These are phyloP conservation scores for Chaetomium strumarium DNA, from an alignment of 2,329 filamentous ascomycete species.

Conservation along the genomic window DNA sequence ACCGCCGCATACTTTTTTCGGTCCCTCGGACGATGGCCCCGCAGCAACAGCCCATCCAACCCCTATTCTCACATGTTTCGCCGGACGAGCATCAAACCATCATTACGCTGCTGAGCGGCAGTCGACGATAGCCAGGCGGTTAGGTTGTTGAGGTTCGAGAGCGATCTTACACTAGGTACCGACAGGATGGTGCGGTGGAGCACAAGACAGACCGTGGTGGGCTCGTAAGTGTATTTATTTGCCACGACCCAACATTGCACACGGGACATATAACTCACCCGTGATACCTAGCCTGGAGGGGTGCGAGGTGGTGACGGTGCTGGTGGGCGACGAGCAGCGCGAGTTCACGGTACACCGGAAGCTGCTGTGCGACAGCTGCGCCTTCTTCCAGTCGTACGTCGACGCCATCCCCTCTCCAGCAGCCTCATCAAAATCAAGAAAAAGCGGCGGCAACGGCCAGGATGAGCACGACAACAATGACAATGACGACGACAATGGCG, in stretches of 20 bases:
- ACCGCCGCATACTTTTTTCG: neutral
- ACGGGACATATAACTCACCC: neutral
- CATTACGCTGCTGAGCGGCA: neutral
- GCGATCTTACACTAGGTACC: neutral
- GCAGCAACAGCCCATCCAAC: neutral
- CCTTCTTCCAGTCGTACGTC: slow-evolving; percentile 44
- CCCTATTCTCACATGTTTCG: neutral
- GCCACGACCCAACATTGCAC: neutral
- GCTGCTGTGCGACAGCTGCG: slow-evolving; percentile 41
- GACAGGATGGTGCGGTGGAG: slow-evolving; percentile 20
- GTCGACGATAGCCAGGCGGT: neutral
- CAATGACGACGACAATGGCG: no score
- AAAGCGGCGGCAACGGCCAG: slow-evolving; percentile 7
- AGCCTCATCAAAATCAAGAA: neutral
- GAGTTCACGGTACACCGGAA: slow-evolving; percentile 31
- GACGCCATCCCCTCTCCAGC: slow-evolving; percentile 28
- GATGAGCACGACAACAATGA: slow-evolving; percentile 19
- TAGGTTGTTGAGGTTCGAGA: neutral
- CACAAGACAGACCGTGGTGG: slow-evolving; percentile 14
- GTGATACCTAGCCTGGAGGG: slow-evolving; percentile 18
- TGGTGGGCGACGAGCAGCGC: slow-evolving; percentile 29
- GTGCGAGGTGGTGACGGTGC: slow-evolving; percentile 26
- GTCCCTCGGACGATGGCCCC: neutral
- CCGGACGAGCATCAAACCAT: neutral
- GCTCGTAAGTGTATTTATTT: slow-evolving; percentile 15